Evolutionary conservation across 148 eudicot species (phyloP), one percentile per base, ranked within the genome.

Genomic region (Limonium bicolor): DNA sequence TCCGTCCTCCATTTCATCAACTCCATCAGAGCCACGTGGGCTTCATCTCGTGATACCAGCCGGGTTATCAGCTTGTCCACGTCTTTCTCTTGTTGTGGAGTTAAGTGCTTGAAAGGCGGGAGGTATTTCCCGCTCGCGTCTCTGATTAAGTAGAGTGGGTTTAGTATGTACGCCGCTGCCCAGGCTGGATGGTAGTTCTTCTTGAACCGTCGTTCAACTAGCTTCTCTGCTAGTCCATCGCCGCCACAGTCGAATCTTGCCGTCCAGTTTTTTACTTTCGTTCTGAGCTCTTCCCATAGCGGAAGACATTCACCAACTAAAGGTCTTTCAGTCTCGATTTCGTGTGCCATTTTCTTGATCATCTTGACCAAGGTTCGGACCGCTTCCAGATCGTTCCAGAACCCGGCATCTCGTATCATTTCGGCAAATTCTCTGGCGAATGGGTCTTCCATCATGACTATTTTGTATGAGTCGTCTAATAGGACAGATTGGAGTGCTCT

Each of bases 1-100:
- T 88, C 80, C 1, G 83, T 76, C 63, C 97, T 68, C 97, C 97
- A 88, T 61, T 78, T 88, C 97, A 88, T 88, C 3, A 88, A 61
- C 60, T 88, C 97, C 83, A 81, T 88, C 5, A 88, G 25, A 0
- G 63, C 94, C 51, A 83, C 54, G 25, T 78, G 94, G 6, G 94
- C 92, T 45, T 88, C 94, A 15, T 88, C 97, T 41, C 77, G 68
- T 0, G 92, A 70, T 1, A 88, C 97, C 30, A 88, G 73, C 65
- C 94, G 45, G 17, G 92, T 80, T 18, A 88, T 65, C 26, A 88
- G 70, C 64, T 75, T 78, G 42, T 83, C 94, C 7, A 88, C 97
- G 50, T 88, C 97, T 29, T 84, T 88, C 59, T 88, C 94, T 54
- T 88, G 97, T 27, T 88, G 92, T 1, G 73, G 69, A 1, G 81